Evolutionary conservation across 139 green algal genomes (phyloP).

Genomic region (Picochlorum costavermella): DNA sequence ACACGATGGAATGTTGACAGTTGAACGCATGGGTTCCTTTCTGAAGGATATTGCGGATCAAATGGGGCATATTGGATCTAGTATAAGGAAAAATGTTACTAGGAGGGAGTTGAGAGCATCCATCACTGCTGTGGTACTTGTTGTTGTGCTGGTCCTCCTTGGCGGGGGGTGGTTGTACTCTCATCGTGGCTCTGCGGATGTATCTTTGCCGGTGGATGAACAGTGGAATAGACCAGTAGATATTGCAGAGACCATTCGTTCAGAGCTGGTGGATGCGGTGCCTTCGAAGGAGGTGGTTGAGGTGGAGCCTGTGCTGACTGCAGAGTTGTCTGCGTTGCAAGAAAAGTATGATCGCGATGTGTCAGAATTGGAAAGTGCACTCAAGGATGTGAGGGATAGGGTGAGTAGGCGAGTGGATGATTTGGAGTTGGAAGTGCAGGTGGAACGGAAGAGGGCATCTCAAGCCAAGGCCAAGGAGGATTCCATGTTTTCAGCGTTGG

Average conservation of each 20-base stretch:
- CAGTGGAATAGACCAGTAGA: background rate
- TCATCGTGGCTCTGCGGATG: too few species aligned
- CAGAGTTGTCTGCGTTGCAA: background rate
- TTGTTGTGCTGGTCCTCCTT: too few species aligned
- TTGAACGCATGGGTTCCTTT: background rate
- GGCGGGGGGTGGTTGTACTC: too few species aligned
- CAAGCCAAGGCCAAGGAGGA: background rate
- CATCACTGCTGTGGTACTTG: too few species aligned
- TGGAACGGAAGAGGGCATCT: background rate
- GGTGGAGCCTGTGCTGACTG: too few species aligned
- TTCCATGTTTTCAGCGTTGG: background rate
- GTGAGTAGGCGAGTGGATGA: background rate
- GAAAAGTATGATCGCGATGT: conserved; percentile 1
- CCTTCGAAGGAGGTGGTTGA: too few species aligned
- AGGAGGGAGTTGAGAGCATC: too few species aligned
- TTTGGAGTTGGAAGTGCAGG: background rate
- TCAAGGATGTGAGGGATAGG: background rate
- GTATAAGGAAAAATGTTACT: too few species aligned
- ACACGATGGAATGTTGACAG: background rate
- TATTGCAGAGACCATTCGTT: background rate
- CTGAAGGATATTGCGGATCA: background rate
- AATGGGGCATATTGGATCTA: too few species aligned
- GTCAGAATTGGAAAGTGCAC: background rate
- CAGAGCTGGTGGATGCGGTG: background rate
- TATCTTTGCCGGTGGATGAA: too few species aligned